Evolutionary conservation across 2,329 filamentous ascomycete species (phyloP).

Genomic region (Curvularia spicifera): DNA sequence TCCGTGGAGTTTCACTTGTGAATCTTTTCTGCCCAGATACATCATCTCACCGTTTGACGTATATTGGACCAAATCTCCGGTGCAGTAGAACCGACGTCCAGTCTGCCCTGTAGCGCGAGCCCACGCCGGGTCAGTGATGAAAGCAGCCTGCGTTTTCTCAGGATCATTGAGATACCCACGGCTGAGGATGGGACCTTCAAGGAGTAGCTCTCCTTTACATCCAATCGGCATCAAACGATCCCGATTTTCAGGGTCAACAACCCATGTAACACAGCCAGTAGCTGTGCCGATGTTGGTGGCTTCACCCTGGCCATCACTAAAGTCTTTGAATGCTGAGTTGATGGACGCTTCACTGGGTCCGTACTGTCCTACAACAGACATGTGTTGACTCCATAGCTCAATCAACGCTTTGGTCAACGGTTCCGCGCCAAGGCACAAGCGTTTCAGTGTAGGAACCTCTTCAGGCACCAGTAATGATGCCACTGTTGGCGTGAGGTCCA

Average conservation of each 20-base stretch:
- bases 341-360: slow-evolving; percentile 45
- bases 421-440: slow-evolving; percentile 55
- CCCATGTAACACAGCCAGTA: slow-evolving; percentile 41
- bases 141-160: slow-evolving; percentile 39
- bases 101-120: slow-evolving; percentile 24
- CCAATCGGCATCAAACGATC: slow-evolving; percentile 44
- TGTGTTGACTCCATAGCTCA: slow-evolving; percentile 34
- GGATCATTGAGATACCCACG: slow-evolving; percentile 45
- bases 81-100: slow-evolving; percentile 40
- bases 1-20: slow-evolving; percentile 51
- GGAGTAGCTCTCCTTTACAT: slow-evolving; percentile 43
- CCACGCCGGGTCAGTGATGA: slow-evolving; percentile 42
- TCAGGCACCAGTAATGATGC: slow-evolving; percentile 56
- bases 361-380: slow-evolving; percentile 40
- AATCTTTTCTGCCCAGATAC: slow-evolving; percentile 47
- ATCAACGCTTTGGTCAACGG: slow-evolving; percentile 46
- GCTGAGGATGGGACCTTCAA: slow-evolving; percentile 46
- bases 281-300: slow-evolving; percentile 44
- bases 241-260: slow-evolving; percentile 42
- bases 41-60: slow-evolving; percentile 45
- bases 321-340: slow-evolving; percentile 41
- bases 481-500: slow-evolving; percentile 65
- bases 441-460: slow-evolving; percentile 54
- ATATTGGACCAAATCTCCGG: slow-evolving; percentile 44
- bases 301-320: slow-evolving; percentile 37